Conservation (phyloP, 2,329 filamentous ascomycete genomes). For the Talaromyces rugulosus region DNA sequence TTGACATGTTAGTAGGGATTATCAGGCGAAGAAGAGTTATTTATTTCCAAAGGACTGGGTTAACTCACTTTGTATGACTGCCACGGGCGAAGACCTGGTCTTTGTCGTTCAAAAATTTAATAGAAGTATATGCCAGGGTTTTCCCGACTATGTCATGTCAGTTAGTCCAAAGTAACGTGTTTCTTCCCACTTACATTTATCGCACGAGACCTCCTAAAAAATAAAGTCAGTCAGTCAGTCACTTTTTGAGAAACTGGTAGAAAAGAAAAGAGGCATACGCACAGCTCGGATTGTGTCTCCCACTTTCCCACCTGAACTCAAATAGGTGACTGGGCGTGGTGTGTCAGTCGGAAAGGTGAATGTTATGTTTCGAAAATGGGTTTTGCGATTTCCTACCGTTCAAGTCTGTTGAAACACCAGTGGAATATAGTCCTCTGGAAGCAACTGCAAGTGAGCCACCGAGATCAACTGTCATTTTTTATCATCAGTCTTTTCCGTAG, state of each 20-base stretch:
- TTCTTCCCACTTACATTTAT: constrained; percentile 53
- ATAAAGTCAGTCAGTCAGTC: background rate
- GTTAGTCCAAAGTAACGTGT: background rate
- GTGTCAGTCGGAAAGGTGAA: background rate
- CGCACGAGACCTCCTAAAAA: constrained; percentile 55
- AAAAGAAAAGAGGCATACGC: constrained; percentile 18
- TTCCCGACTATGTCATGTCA: constrained; percentile 52
- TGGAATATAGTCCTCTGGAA: constrained; percentile 61
- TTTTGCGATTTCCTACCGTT: constrained; percentile 42
- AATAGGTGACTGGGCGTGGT: constrained; percentile 52
- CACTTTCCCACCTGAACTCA: constrained; percentile 60
- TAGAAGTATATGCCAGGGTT: constrained; percentile 60
- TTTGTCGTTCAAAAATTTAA: constrained; percentile 57
- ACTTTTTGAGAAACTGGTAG: background rate
- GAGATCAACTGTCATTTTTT: constrained; percentile 50
- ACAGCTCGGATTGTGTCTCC: constrained; percentile 56
- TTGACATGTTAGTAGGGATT: background rate
- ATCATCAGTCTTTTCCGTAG: background rate
- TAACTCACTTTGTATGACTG: constrained; percentile 61
- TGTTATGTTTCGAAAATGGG: background rate
- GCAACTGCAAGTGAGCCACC: constrained; percentile 64
- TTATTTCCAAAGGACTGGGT: background rate
- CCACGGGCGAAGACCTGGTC: constrained; percentile 60
- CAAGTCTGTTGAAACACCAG: constrained; percentile 63
- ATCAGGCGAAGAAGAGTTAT: background rate